These are phyloP conservation scores for Aspergillus chevalieri DNA, from an alignment of 2,329 filamentous ascomycete genomes.

Conservation along the genomic window DNA sequence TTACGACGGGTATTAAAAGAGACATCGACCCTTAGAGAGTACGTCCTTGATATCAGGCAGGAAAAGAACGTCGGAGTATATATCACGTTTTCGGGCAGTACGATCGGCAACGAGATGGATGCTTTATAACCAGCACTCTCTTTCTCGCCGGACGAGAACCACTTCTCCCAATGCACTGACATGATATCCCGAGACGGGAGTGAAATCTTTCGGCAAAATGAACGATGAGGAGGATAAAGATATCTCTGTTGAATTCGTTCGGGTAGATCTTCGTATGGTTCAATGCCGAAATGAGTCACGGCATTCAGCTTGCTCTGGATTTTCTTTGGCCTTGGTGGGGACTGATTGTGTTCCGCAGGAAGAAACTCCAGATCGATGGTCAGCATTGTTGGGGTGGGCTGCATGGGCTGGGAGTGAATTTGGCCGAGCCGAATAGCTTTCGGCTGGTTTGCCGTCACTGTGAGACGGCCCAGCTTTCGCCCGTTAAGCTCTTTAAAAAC, in stretches of 20 bases:
- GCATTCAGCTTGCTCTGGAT: background rate
- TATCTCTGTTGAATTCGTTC: background rate
- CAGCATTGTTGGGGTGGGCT: too few species aligned
- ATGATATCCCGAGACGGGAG: background rate
- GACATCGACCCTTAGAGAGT: constrained; percentile 54
- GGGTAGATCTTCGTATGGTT: background rate
- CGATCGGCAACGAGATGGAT: background rate
- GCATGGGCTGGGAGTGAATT: background rate
- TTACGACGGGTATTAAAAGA: constrained; percentile 39
- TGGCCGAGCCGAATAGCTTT: background rate
- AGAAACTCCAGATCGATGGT: too few species aligned
- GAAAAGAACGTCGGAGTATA: constrained; percentile 65
- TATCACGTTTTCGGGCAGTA: background rate
- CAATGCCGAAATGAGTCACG: background rate
- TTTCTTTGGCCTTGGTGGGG: background rate
- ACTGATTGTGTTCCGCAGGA: background rate
- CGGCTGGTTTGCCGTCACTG: background rate
- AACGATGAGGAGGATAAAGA: background rate
- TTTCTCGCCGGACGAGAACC: background rate
- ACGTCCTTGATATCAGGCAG: constrained; percentile 57
- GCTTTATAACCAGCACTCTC: background rate
- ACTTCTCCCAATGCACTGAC: background rate
- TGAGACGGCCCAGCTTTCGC: background rate
- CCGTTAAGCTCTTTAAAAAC: background rate
- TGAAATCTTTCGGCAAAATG: background rate